Conservation (phyloP, 2,329 filamentous ascomycete species). For the Berkeleyomyces rouxiae region DNA sequence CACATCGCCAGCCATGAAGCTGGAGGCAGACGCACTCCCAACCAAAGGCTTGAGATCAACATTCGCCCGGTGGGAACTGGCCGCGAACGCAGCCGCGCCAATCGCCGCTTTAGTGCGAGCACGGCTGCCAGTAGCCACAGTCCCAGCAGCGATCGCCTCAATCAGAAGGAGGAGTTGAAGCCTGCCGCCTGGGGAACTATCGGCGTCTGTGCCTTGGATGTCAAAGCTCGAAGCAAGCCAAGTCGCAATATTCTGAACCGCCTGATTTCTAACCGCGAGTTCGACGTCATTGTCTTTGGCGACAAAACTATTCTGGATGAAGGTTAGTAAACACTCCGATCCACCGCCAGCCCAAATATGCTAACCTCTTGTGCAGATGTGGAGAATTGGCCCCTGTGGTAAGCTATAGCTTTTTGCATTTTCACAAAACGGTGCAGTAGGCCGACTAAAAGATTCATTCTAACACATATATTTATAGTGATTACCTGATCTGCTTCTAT, state of each 20-base stretch:
- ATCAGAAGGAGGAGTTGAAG: constrained; percentile 44
- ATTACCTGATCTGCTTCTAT: constrained; percentile 96
- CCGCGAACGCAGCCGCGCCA: constrained; percentile 50
- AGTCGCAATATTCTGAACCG: constrained; percentile 91
- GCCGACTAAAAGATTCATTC: background rate
- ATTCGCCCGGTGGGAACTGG: constrained; percentile 31
- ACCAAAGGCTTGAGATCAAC: constrained; percentile 1
- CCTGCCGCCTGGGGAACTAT: constrained; percentile 52
- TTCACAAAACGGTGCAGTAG: background rate
- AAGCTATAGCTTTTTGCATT: constrained; percentile 19
- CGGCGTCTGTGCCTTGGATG: constrained; percentile 85
- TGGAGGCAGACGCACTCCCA: constrained; percentile 4
- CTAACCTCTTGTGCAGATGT: constrained; percentile 37
- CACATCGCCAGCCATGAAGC: constrained; percentile 14
- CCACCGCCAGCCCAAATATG: background rate
- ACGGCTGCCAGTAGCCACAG: constrained; percentile 70
- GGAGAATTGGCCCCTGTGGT: constrained; percentile 89
- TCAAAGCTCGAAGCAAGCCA: constrained; percentile 92
- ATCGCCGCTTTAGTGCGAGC: constrained; percentile 65
- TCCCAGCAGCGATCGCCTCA: constrained; percentile 51
- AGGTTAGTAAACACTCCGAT: constrained; percentile 27
- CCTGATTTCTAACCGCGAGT: constrained; percentile 76
- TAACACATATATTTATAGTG: constrained; percentile 27
- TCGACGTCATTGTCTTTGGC: constrained; percentile 93
- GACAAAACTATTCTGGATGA: constrained; percentile 98